Conservation (phyloP, 73 alveolate genomes). For the Paramecium pentaurelia region DNA sequence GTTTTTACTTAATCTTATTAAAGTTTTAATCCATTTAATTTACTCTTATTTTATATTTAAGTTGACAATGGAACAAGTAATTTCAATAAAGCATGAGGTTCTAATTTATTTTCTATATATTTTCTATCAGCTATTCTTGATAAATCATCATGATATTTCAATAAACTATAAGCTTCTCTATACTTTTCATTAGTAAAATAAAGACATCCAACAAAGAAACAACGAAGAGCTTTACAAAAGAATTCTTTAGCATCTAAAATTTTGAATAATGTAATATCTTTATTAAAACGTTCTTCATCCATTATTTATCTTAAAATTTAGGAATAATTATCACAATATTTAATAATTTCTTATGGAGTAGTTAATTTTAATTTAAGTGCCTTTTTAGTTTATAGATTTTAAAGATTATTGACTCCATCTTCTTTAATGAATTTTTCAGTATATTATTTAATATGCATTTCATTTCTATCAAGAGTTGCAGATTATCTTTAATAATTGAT, state of each 20-base stretch:
- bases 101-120: constrained; percentile 35
- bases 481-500: constrained; percentile 36
- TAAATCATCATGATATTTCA: constrained; percentile 37
- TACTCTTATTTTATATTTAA: background rate
- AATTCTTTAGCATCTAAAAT: constrained; percentile 58
- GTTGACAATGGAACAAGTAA: background rate
- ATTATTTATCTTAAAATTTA: constrained; percentile 45
- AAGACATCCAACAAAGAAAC: constrained; percentile 53
- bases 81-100: background rate
- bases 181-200: constrained; percentile 37
- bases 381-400: constrained; percentile 50
- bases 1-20: background rate
- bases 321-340: constrained; percentile 53
- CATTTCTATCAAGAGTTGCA: constrained; percentile 50
- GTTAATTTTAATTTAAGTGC: constrained; percentile 53
- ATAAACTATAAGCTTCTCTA: constrained; percentile 45
- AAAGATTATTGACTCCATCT: constrained; percentile 56
- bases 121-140: constrained; percentile 34
- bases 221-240: constrained; percentile 46
- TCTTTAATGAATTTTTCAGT: constrained; percentile 37
- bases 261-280: constrained; percentile 36
- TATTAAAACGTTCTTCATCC: constrained; percentile 54
- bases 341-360: constrained; percentile 59
- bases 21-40: background rate
- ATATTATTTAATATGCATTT: constrained; percentile 5